Percentiles rank a stretch among this genome's conserved stretches.
These are phyloP conservation scores for Globisporangium apiculatum DNA, from an alignment of 352 stramenopile species.

Conservation along the genomic window DNA sequence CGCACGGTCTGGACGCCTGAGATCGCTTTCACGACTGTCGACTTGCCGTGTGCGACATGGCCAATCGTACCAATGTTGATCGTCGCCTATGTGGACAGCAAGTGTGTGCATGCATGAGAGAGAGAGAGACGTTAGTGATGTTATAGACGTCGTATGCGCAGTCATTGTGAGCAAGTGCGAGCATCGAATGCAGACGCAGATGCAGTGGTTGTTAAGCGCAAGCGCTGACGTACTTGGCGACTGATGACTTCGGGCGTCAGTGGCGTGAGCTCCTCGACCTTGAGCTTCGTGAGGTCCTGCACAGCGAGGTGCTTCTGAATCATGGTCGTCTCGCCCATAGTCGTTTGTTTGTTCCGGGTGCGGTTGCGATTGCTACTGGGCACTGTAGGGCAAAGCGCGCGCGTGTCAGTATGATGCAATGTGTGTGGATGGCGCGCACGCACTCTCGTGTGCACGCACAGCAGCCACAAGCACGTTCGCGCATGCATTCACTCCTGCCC, in stretches of 20 bases:
- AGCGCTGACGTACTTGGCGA: slow-evolving; percentile 37
- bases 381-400: neutral
- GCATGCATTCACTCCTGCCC: neutral
- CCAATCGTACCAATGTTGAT: slow-evolving; percentile 99
- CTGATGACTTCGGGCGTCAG: slow-evolving; percentile 97
- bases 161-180: no score
- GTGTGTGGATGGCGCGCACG: neutral
- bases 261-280: slow-evolving; percentile 94
- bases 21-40: slow-evolving; percentile 99
- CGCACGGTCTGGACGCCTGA: slow-evolving; percentile 98
- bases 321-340: slow-evolving; percentile 52
- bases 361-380: neutral
- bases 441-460: neutral
- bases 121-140: neutral
- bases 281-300: slow-evolving; percentile 94
- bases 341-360: slow-evolving; percentile 2
- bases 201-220: no score
- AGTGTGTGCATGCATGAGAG: neutral
- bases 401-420: neutral
- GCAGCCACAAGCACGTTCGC: slow-evolving; percentile 4
- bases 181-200: no score
- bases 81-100: slow-evolving; percentile 83
- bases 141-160: no score
- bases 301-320: slow-evolving; percentile 76
- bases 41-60: slow-evolving; percentile 99